Percentiles rank a stretch among this genome's conserved stretches.
phyloP scores from a whole-genome alignment of 169 alveolate genomes.

The Cryptosporidium muris region DNA sequence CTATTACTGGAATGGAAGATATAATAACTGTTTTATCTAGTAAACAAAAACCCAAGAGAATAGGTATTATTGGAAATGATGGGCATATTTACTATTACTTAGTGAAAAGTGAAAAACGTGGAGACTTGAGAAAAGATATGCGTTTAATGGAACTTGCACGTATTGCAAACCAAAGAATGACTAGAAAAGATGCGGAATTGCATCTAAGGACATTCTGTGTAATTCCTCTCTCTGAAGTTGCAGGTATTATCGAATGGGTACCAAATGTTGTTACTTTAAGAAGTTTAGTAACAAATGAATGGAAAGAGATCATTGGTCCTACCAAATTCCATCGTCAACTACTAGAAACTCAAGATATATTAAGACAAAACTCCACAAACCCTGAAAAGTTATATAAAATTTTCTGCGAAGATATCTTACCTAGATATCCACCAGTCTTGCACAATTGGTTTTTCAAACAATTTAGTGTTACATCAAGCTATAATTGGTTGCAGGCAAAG shows the following conservation, averaged over 20 bases:
- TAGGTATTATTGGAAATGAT: conserved; percentile 87
- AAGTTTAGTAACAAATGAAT: conserved; percentile 78
- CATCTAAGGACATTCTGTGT: conserved; percentile 83
- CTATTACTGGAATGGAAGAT: conserved; percentile 73
- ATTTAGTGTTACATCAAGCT: conserved; percentile 79
- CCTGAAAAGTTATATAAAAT: conserved; percentile 78
- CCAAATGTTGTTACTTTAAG: conserved; percentile 85
- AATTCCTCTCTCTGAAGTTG: conserved; percentile 88
- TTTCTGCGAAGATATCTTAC: conserved; percentile 85
- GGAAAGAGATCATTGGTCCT: conserved; percentile 78
- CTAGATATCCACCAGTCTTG: conserved; percentile 77
- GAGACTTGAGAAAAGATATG: conserved; percentile 91
- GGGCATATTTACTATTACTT: conserved; percentile 88
- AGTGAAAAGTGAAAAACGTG: conserved; percentile 89
- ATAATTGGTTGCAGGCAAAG: conserved; percentile 90
- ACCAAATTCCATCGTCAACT: conserved; percentile 81
- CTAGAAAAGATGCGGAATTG: conserved; percentile 21
- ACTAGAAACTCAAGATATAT: conserved; percentile 85
- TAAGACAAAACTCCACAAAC: conserved; percentile 77
- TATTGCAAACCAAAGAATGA: conserved; percentile 44
- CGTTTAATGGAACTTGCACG: conserved; percentile 91
- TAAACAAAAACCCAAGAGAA: conserved; percentile 93
- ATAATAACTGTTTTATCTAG: conserved; percentile 83
- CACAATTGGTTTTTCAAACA: conserved; percentile 73
- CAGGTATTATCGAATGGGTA: conserved; percentile 95